These are phyloP conservation scores for Lojkania enalia DNA, from an alignment of 2,329 filamentous ascomycete genomes.

Conservation along the genomic window DNA sequence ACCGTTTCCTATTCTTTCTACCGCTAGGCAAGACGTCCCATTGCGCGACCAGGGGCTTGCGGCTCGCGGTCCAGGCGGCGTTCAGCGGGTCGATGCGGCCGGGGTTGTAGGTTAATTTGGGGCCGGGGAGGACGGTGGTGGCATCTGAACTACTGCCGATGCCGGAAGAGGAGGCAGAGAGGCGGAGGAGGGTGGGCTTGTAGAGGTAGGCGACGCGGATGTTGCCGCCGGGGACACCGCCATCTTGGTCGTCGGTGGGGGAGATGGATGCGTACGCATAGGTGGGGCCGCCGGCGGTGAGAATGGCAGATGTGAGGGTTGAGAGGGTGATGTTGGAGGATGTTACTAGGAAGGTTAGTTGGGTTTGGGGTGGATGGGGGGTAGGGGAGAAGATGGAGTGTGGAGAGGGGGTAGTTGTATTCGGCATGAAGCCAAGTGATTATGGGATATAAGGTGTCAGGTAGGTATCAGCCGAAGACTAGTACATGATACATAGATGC, in stretches of 20 bases:
- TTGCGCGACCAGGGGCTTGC: constrained; percentile 69
- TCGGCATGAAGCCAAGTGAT: too few species aligned
- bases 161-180: constrained; percentile 64
- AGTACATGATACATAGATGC: background rate
- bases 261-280: constrained; percentile 65
- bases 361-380: constrained; percentile 5
- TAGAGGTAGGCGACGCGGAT: constrained; percentile 73
- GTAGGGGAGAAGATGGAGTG: too few species aligned
- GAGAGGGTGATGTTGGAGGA: constrained; percentile 62
- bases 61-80: constrained; percentile 61
- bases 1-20: constrained; percentile 50
- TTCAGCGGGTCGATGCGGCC: constrained; percentile 68
- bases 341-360: constrained; percentile 39
- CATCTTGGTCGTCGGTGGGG: constrained; percentile 64
- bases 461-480: too few species aligned
- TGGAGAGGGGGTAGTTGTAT: too few species aligned
- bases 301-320: constrained; percentile 59
- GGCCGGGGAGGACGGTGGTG: constrained; percentile 61
- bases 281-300: constrained; percentile 50
- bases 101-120: constrained; percentile 68
- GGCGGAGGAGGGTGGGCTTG: constrained; percentile 60
- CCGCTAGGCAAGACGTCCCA: constrained; percentile 59
- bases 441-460: too few species aligned
- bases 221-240: constrained; percentile 70
- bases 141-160: constrained; percentile 55